Percentiles rank a stretch among this genome's conserved stretches.
These are phyloP conservation scores for Hagleromyces aurorensis DNA, from an alignment of 805 yeast genomes.

Conservation along the genomic window DNA sequence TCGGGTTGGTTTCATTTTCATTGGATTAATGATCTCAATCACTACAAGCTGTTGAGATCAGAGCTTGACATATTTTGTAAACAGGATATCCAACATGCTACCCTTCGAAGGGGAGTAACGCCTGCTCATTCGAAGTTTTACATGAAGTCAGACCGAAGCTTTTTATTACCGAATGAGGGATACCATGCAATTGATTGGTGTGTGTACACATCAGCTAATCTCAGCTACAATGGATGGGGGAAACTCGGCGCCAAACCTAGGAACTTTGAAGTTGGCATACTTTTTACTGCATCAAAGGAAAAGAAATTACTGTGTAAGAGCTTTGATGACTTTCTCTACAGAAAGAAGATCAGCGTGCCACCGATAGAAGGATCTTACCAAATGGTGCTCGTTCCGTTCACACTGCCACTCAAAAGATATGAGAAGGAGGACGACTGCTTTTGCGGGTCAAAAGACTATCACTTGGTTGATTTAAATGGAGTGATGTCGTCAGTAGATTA, in stretches of 20 bases:
- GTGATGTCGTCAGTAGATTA: no score
- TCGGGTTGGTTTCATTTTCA: constrained; percentile 29
- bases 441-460: constrained; percentile 14
- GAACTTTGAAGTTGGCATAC: constrained; percentile 50
- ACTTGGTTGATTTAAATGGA: constrained; percentile 12
- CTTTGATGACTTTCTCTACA: constrained; percentile 16
- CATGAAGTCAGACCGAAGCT: constrained; percentile 36
- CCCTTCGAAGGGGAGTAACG: constrained; percentile 8
- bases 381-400: constrained; percentile 21
- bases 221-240: constrained; percentile 83
- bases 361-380: neutral
- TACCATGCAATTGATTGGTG: constrained; percentile 72
- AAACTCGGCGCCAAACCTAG: constrained; percentile 28
- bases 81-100: constrained; percentile 10
- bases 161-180: no score
- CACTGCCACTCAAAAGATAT: constrained; percentile 14
- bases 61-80: constrained; percentile 17
- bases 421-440: constrained; percentile 14
- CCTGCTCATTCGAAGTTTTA: constrained; percentile 69
- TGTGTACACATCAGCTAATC: constrained; percentile 63
- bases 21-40: constrained; percentile 8
- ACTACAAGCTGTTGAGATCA: constrained; percentile 15
- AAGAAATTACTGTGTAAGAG: constrained; percentile 14
- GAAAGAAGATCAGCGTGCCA: neutral
- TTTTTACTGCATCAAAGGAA: constrained; percentile 30